Conservation (phyloP, 1,284 basidiomycete genomes). For the Phellinidium pouzarii region DNA sequence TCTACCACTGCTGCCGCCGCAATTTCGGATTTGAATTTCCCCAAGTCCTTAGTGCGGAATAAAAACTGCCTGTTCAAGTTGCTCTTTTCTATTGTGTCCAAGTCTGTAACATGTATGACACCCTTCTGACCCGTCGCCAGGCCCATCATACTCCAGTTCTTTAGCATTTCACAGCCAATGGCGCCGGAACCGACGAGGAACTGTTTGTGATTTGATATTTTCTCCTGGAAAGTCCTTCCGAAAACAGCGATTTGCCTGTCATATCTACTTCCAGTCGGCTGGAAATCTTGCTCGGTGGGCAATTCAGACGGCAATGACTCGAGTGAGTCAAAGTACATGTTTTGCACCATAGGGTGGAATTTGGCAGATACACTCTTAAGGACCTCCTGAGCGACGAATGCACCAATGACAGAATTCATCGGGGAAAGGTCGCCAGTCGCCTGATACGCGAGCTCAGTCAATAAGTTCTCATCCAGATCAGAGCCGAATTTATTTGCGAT, state of each 20-base stretch:
- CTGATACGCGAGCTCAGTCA: slow-evolving; percentile 88
- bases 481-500: slow-evolving; percentile 76
- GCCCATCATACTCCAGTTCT: slow-evolving; percentile 99
- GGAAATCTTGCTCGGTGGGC: slow-evolving; percentile 83
- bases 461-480: slow-evolving; percentile 74
- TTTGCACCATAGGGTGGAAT: slow-evolving; percentile 95
- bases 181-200: slow-evolving; percentile 98
- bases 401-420: slow-evolving; percentile 90
- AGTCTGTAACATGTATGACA: slow-evolving; percentile 89
- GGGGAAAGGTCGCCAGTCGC: slow-evolving; percentile 92
- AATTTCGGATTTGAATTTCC: slow-evolving; percentile 97
- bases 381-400: slow-evolving; percentile 97
- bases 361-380: slow-evolving; percentile 97
- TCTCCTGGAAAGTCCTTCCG: slow-evolving; percentile 88
- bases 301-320: slow-evolving; percentile 80
- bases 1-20: slow-evolving; percentile 89
- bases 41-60: slow-evolving; percentile 95
- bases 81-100: slow-evolving; percentile 99
- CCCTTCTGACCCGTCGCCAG: slow-evolving; percentile 80
- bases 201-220: slow-evolving; percentile 86
- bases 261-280: slow-evolving; percentile 80
- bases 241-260: slow-evolving; percentile 97
- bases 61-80: slow-evolving; percentile 99
- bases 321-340: slow-evolving; percentile 96
- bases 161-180: slow-evolving; percentile 99